Base-by-base conservation (phyloP, 2,329 filamentous ascomycete species). In the Sporothrix phasma region DNA sequence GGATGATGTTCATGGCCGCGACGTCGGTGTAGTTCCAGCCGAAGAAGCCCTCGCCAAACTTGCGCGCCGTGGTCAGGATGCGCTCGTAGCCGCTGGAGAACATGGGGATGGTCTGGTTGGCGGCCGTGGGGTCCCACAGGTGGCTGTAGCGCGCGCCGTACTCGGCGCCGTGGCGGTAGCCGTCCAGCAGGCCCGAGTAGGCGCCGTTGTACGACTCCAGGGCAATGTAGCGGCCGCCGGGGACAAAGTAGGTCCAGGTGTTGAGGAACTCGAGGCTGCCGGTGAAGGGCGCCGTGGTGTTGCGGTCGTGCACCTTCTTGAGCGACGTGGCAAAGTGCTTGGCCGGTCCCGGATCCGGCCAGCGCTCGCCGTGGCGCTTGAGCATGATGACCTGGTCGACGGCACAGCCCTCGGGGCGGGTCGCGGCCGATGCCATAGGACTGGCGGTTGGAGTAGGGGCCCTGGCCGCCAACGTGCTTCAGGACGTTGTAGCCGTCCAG, bases 331-430 rank as follows among this genome's bases (percentile, higher is more conserved):
- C 15, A 11, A 67, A 64, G 37, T 65, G 65, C 49, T 53, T 37
- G 1, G 64, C 62, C 6, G 85, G 83, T 5, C 83, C 83, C 1
- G 75, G 74, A 66, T 87, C 85, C 0, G 84, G 85, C 70, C 82
- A 88, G 54, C 85, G 78, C 59, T 83, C 85, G 24, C 85, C 86
- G 74, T 87, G 85, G 24, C 84, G 80, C 4, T 79, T 77, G 46
- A 84, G 74, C 67, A 85, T 86, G 8, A 83, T 81, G 5, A 81
- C 84, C 69, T 85, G 80, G 66, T 88, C 83, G 5, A 88, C 80
- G 8, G 73, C 75, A 70, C 85, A 88, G 41, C 79, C 78, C 0
- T 79, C 76, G 0, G 85, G n/a, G 85, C 1, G 83, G 75, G 6
- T 80, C 76, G 41, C 79, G 74, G 0, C 80, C 80, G 63, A 87